Percentiles rank a stretch among this genome's conserved stretches.
Conservation (phyloP, 495 filamentous ascomycete genomes). For the Xylaria intraflava region DNA sequence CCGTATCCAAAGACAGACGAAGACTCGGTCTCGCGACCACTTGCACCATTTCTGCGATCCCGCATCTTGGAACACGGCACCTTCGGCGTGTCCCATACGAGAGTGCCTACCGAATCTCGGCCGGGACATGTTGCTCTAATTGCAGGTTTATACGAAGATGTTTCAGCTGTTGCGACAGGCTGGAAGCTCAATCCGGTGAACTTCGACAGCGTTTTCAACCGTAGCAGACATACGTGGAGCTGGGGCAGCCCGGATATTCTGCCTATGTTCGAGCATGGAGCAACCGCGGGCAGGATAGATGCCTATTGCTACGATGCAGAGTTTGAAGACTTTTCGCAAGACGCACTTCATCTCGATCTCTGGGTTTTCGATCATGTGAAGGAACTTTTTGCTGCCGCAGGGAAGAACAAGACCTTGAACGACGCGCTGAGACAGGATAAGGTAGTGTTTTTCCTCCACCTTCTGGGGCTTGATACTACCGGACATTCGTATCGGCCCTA, state of each 20-base stretch:
- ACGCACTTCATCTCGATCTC: constrained; percentile 73
- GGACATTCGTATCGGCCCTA: constrained; percentile 88
- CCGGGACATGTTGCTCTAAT: constrained; percentile 98
- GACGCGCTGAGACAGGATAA: constrained; percentile 72
- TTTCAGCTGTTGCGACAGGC: constrained; percentile 92
- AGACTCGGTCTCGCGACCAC: constrained; percentile 56
- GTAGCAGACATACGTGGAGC: constrained; percentile 93
- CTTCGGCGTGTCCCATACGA: constrained; percentile 96
- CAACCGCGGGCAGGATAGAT: constrained; percentile 79
- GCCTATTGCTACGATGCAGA: constrained; percentile 77
- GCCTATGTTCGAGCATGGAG: constrained; percentile 93
- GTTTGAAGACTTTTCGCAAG: constrained; percentile 80
- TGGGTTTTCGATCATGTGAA: constrained; percentile 97
- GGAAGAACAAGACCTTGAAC: constrained; percentile 68
- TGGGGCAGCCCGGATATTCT: constrained; percentile 99
- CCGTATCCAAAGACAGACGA: constrained; percentile 63
- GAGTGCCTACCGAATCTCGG: constrained; percentile 94
- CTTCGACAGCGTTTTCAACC: constrained; percentile 98
- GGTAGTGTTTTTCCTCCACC: constrained; percentile 91
- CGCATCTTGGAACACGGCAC: constrained; percentile 85
- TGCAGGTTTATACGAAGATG: constrained; percentile 96
- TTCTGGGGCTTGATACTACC: constrained; percentile 91
- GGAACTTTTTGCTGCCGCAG: constrained; percentile 72
- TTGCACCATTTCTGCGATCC: constrained; percentile 92
- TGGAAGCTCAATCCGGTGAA: constrained; percentile 99